These are phyloP conservation scores for Boletus smithii DNA, from an alignment of 1,284 basidiomycete genomes.

Conservation along the genomic window DNA sequence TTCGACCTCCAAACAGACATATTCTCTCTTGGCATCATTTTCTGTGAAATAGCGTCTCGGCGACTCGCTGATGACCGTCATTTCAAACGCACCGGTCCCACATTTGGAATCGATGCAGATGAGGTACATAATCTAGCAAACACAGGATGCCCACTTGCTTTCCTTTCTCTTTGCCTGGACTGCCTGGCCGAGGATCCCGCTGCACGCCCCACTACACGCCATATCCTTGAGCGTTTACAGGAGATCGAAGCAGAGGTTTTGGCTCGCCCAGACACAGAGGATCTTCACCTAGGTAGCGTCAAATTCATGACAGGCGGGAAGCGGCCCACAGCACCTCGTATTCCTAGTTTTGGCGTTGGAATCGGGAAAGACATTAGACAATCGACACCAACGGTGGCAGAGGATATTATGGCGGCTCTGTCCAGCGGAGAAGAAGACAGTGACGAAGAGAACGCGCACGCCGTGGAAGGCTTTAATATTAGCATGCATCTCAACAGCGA, in stretches of 20 bases:
- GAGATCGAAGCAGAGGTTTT: constrained; percentile 81
- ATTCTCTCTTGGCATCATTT: constrained; percentile 92
- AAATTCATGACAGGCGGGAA: constrained; percentile 69
- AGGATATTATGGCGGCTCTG: constrained; percentile 27
- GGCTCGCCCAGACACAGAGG: constrained; percentile 60
- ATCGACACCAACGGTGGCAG: constrained; percentile 18
- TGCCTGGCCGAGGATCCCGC: constrained; percentile 73
- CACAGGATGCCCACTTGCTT: constrained; percentile 74
- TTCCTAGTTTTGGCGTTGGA: constrained; percentile 83
- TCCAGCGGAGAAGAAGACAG: constrained; percentile 48
- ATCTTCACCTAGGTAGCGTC: constrained; percentile 82
- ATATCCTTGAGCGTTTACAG: constrained; percentile 72
- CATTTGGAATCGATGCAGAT: constrained; percentile 72
- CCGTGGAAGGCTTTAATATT: constrained; percentile 52
- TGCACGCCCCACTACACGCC: constrained; percentile 72
- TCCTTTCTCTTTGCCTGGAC: constrained; percentile 76
- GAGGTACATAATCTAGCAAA: constrained; percentile 74
- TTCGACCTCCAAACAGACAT: constrained; percentile 94
- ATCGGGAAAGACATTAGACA: constrained; percentile 56
- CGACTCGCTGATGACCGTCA: constrained; percentile 78
- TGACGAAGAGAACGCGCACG: constrained; percentile 68
- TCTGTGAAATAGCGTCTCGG: constrained; percentile 88
- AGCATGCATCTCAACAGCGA: constrained; percentile 49
- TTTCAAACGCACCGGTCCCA: constrained; percentile 77
- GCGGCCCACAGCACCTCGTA: constrained; percentile 62